Evolutionary conservation across 345 rosid species (phyloP).

Genomic region (Euphorbia lathyris): DNA sequence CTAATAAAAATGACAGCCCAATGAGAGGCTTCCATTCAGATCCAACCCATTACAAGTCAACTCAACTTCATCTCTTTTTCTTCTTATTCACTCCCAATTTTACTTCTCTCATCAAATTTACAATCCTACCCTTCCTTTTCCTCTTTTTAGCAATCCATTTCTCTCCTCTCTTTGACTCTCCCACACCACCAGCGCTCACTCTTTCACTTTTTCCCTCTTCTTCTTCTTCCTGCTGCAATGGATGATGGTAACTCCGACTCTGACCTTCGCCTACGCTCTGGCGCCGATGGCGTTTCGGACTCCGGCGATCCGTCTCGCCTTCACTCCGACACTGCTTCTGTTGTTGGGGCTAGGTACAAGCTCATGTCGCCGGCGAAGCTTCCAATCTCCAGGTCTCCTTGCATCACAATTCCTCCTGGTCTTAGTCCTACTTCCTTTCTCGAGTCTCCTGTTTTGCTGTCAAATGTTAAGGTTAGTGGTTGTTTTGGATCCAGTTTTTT

Average conservation of each 20-base stretch:
- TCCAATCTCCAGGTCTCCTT: slow-evolving; percentile 88
- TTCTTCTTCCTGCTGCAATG: slow-evolving; percentile 4
- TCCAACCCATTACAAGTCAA: slow-evolving; percentile 23
- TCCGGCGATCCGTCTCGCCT: slow-evolving; percentile 1
- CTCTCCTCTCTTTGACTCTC: slow-evolving; percentile 14
- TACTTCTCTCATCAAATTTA: background rate
- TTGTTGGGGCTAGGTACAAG: slow-evolving; percentile 74
- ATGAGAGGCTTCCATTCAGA: background rate
- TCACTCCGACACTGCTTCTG: slow-evolving; percentile 15
- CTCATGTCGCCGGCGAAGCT: slow-evolving; percentile 97
- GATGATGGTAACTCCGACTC: slow-evolving; percentile 10
- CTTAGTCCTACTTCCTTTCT: slow-evolving; percentile 88
- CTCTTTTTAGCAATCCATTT: slow-evolving; percentile 4
- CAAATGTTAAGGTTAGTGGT: slow-evolving; percentile 70
- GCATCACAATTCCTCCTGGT: slow-evolving; percentile 78
- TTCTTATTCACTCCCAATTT: background rate
- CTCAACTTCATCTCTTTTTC: background rate
- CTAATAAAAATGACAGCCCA: slow-evolving; percentile 13
- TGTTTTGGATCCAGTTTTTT: background rate
- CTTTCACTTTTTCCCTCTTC: background rate
- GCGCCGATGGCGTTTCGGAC: background rate
- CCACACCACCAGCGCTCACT: background rate
- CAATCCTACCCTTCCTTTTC: slow-evolving; percentile 10
- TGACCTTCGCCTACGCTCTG: slow-evolving; percentile 5
- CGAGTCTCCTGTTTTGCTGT: slow-evolving; percentile 93